Evolutionary conservation across 768 basidiomycete genomes (phyloP).

Genomic region (Russula abietina): DNA sequence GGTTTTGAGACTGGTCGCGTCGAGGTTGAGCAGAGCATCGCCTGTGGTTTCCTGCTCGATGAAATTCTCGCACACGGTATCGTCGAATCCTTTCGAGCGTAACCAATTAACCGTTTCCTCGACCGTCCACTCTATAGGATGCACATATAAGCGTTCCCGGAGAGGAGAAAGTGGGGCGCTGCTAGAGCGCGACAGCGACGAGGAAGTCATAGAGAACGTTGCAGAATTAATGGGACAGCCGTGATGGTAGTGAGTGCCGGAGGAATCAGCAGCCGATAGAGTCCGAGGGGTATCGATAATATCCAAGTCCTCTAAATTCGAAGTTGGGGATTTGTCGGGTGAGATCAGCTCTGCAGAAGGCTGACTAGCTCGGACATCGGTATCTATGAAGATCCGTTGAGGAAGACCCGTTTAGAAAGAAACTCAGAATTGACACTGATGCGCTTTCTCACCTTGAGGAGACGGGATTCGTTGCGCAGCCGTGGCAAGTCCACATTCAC

Average conservation of each 20-base stretch:
- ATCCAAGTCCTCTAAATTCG: conserved; percentile 20
- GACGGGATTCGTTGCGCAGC: conserved; percentile 28
- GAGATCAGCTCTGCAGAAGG: background rate
- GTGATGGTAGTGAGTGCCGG: conserved; percentile 23
- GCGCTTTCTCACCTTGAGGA: conserved; percentile 10
- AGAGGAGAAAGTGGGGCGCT: conserved; percentile 19
- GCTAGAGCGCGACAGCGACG: background rate
- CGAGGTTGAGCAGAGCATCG: conserved; percentile 94
- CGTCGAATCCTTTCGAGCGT: conserved; percentile 75
- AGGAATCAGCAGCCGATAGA: conserved; percentile 29
- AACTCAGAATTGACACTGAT: conserved; percentile 23
- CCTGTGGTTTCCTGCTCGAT: conserved; percentile 98
- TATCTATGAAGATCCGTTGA: background rate
- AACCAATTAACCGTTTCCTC: conserved; percentile 90
- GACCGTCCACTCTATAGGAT: conserved; percentile 75
- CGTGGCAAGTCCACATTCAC: conserved; percentile 18
- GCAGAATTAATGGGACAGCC: conserved; percentile 17
- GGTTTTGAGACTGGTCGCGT: conserved; percentile 80
- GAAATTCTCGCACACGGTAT: conserved; percentile 78
- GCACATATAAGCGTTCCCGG: conserved; percentile 32
- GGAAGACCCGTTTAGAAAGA: conserved; percentile 25
- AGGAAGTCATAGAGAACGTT: conserved; percentile 12
- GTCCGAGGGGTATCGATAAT: conserved; percentile 27
- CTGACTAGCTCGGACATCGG: background rate
- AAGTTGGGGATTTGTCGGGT: conserved; percentile 1